phyloP scores from a whole-genome alignment of 192 early-diverging fungal species.

The Dimargaris cristalligena region DNA sequence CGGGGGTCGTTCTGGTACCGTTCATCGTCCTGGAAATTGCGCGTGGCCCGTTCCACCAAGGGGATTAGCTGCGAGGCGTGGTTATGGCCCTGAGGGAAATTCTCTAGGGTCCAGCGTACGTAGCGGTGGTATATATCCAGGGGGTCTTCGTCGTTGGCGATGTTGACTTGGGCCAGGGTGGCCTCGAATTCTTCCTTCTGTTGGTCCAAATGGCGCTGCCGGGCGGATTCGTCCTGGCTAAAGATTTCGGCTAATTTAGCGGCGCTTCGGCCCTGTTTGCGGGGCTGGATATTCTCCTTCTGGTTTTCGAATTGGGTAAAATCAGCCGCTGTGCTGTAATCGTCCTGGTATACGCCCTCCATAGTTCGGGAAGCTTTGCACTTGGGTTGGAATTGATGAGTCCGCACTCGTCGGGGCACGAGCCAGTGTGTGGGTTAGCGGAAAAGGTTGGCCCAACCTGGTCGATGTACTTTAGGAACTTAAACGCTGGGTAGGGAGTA shows the following conservation, averaged over 20 bases:
- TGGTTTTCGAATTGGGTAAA: conserved; percentile 43
- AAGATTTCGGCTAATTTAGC: conserved; percentile 22
- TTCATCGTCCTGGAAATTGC: conserved; percentile 29
- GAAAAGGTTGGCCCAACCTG: too few relatives aligned
- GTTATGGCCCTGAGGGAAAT: conserved; percentile 37
- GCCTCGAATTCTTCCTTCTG: conserved; percentile 22
- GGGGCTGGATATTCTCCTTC: conserved; percentile 63
- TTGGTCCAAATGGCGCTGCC: conserved; percentile 17
- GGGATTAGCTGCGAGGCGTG: conserved; percentile 30
- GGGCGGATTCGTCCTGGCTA: conserved; percentile 10
- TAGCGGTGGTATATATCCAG: conserved; percentile 42
- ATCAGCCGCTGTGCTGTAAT: conserved; percentile 14
- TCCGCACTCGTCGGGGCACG: too few relatives aligned
- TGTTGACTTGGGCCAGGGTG: conserved; percentile 18
- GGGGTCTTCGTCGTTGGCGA: conserved; percentile 27
- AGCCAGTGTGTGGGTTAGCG: too few relatives aligned
- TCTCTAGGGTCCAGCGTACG: conserved; percentile 41
- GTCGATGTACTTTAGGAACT: too few relatives aligned
- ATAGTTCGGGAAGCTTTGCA: too few relatives aligned
- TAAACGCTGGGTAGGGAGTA: too few relatives aligned
- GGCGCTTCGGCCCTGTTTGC: conserved; percentile 47
- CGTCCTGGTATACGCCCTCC: conserved; percentile 9
- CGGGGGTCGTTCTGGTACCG: conserved; percentile 43
- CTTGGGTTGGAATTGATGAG: too few relatives aligned
- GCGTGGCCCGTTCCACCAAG: conserved; percentile 30